Conservation (phyloP, 2,329 filamentous ascomycete genomes). For the Hymenoscyphus occultus region DNA sequence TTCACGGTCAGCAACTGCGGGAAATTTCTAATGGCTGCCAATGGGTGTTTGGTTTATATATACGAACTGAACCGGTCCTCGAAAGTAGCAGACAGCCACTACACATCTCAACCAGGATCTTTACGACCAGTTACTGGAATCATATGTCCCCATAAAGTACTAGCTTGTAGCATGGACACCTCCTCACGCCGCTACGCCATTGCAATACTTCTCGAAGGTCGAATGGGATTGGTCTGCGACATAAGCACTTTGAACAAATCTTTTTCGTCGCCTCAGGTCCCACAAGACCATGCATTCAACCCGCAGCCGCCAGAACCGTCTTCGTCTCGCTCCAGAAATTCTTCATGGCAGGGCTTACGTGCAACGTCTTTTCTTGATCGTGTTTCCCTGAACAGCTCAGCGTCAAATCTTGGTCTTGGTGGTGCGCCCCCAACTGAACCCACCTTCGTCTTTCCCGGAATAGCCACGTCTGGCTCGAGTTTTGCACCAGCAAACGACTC, state of each 20-base stretch:
- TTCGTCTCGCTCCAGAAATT: not conserved
- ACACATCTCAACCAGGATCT: slow-evolving; percentile 27
- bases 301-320: not conserved
- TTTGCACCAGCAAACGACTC: slow-evolving; percentile 14
- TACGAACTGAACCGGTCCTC: slow-evolving; percentile 42
- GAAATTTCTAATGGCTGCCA: slow-evolving; percentile 53
- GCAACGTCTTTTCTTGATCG: slow-evolving; percentile 27
- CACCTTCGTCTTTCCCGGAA: slow-evolving; percentile 28
- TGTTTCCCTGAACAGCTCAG: slow-evolving; percentile 27
- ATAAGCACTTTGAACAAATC: slow-evolving; percentile 36
- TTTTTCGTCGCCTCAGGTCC: not conserved
- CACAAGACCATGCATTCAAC: not conserved
- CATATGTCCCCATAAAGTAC: slow-evolving; percentile 53
- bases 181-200: slow-evolving; percentile 53
- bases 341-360: not conserved
- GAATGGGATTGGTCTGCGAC: slow-evolving; percentile 60
- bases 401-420: slow-evolving; percentile 13
- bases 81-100: slow-evolving; percentile 7
- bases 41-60: slow-evolving; percentile 53
- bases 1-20: slow-evolving; percentile 53
- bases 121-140: slow-evolving; percentile 50
- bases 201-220: slow-evolving; percentile 57
- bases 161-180: slow-evolving; percentile 62
- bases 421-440: slow-evolving; percentile 13
- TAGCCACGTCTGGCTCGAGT: slow-evolving; percentile 22